Evolutionary conservation across 1,284 basidiomycete genomes (phyloP).

Genomic region (Pyrrhoderma noxium): DNA sequence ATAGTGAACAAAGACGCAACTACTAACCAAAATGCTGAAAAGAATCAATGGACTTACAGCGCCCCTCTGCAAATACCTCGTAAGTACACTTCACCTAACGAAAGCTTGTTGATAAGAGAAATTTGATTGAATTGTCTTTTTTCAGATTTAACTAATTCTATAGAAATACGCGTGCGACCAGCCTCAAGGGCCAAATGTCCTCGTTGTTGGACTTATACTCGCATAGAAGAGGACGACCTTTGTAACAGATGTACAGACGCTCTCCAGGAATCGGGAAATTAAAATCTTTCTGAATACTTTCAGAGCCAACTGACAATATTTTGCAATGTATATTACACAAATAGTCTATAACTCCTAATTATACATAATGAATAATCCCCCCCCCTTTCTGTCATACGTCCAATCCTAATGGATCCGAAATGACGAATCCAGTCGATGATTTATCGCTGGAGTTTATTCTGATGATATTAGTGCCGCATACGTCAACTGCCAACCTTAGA

Average conservation of each 20-base stretch:
- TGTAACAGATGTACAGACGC: constrained; percentile 48
- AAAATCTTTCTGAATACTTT: too few relatives aligned
- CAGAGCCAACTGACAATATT: too few relatives aligned
- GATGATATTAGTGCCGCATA: too few relatives aligned
- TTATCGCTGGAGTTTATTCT: too few relatives aligned
- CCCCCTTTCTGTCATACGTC: too few relatives aligned
- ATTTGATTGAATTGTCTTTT: constrained; percentile 13
- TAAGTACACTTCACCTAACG: constrained; percentile 24
- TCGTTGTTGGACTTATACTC: constrained; percentile 71
- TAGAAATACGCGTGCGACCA: constrained; percentile 46
- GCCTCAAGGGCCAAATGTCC: constrained; percentile 59
- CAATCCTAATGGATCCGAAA: too few relatives aligned
- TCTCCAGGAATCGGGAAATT: neutral
- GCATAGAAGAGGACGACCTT: constrained; percentile 38
- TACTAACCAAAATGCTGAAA: constrained; percentile 25
- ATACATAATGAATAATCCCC: too few relatives aligned
- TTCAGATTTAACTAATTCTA: constrained; percentile 30
- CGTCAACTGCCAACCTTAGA: too few relatives aligned
- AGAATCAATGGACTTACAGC: constrained; percentile 43
- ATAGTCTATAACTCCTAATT: too few relatives aligned
- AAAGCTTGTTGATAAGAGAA: neutral
- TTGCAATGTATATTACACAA: too few relatives aligned
- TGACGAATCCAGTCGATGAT: too few relatives aligned
- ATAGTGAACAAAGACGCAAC: constrained; percentile 39
- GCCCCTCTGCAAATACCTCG: constrained; percentile 37